Evolutionary conservation across 306 rosid genomes (phyloP).

Genomic region (Lagenaria siceraria): DNA sequence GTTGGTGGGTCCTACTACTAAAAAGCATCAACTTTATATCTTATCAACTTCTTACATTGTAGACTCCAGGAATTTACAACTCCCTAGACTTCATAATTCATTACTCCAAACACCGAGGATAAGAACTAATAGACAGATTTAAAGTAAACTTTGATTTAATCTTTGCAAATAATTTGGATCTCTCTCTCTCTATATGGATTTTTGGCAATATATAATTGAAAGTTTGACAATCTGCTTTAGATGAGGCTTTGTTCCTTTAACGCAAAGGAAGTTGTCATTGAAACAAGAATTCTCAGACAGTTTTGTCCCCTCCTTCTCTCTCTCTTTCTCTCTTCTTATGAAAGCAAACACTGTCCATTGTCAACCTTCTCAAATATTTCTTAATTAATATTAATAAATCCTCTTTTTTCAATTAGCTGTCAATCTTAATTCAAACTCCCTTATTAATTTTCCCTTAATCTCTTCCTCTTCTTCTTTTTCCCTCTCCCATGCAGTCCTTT

Average conservation of each 20-base stretch:
- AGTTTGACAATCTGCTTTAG: slow-evolving; percentile 58
- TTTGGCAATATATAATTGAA: slow-evolving; percentile 16
- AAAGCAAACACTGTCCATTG: slow-evolving; percentile 59
- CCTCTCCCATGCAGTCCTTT: neutral
- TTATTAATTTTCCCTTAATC: neutral
- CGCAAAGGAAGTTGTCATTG: slow-evolving; percentile 84
- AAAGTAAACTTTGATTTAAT: no score
- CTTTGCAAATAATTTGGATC: no score
- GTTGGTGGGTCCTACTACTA: no score
- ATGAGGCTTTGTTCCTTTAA: slow-evolving; percentile 52
- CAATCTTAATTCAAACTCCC: slow-evolving; percentile 19
- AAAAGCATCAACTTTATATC: no score
- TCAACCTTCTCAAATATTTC: slow-evolving; percentile 39
- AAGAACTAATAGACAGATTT: no score
- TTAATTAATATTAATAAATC: slow-evolving; percentile 21
- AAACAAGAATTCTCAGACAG: slow-evolving; percentile 59
- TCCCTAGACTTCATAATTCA: no score
- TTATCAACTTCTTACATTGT: no score
- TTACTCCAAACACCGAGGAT: no score
- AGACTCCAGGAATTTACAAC: no score
- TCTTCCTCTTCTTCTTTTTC: neutral
- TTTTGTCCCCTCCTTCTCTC: slow-evolving; percentile 36
- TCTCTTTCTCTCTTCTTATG: slow-evolving; percentile 25
- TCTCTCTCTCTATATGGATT: no score
- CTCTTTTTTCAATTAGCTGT: slow-evolving; percentile 30